Evolutionary conservation across 1,284 basidiomycete species (phyloP).

Genomic region (Chondrostereum purpureum): DNA sequence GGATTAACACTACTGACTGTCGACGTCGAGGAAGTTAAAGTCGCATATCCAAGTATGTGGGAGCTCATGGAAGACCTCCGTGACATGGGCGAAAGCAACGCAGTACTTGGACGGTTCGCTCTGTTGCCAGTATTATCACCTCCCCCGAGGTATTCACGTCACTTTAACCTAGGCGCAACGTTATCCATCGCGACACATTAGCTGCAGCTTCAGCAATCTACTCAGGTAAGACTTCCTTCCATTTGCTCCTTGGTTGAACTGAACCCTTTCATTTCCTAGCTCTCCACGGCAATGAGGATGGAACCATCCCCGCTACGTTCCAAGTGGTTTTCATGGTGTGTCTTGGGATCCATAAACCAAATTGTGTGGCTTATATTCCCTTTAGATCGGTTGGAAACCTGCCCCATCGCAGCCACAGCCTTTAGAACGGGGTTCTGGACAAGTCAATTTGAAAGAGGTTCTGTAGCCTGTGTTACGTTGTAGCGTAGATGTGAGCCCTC

Average conservation of each 20-base stretch:
- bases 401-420: constrained; percentile 80
- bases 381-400: constrained; percentile 98
- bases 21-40: constrained; percentile 89
- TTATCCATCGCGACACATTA: constrained; percentile 82
- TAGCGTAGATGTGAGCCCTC: too few species aligned
- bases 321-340: constrained; percentile 90
- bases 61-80: constrained; percentile 90
- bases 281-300: constrained; percentile 80
- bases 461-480: constrained; percentile 41
- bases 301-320: constrained; percentile 89
- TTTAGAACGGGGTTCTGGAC: constrained; percentile 77
- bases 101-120: constrained; percentile 71
- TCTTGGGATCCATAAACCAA: constrained; percentile 10
- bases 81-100: constrained; percentile 97
- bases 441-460: constrained; percentile 78
- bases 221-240: constrained; percentile 49
- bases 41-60: constrained; percentile 94
- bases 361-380: constrained; percentile 10
- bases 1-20: constrained; percentile 94
- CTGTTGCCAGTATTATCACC: too few species aligned
- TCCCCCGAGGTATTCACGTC: neutral
- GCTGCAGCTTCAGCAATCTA: constrained; percentile 92
- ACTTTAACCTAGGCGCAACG: constrained; percentile 43
- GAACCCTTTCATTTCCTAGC: constrained; percentile 39
- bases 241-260: constrained; percentile 1